Percentiles rank a stretch among this genome's conserved stretches.
Conservation (phyloP, 1,139 yeast genomes). For the Zygosaccharomyces pseudobailii region DNA sequence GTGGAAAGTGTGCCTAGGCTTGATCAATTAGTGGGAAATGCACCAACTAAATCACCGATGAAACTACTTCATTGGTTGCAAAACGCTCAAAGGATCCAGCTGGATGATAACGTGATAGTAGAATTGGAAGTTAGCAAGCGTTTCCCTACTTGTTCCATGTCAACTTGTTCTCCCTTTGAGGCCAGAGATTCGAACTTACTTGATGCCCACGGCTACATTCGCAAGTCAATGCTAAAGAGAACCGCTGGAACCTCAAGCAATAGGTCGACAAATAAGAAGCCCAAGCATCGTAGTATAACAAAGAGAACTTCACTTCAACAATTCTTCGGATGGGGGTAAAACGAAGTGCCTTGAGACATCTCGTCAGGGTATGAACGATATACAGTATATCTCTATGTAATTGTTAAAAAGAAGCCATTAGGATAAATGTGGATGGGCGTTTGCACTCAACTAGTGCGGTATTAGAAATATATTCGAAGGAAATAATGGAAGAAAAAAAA, state of each 20-base stretch:
- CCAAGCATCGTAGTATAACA: not conserved
- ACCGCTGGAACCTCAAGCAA: not conserved
- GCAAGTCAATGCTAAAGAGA: not conserved
- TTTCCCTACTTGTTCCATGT: not conserved
- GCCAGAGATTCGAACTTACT: not conserved
- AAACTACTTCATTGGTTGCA: not conserved
- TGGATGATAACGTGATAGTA: not conserved
- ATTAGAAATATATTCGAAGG: not conserved
- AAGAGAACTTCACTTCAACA: constrained; percentile 3
- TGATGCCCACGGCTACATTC: not conserved
- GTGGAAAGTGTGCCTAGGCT: constrained; percentile 8
- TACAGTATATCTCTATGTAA: not conserved
- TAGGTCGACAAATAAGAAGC: not conserved
- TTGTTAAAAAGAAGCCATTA: constrained; percentile 3
- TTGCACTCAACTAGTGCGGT: not conserved
- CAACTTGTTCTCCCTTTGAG: not conserved
- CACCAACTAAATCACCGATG: not conserved
- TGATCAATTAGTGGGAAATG: not conserved
- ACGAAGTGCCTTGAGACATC: not conserved
- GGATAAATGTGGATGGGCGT: not conserved
- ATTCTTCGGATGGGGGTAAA: constrained; percentile 6
- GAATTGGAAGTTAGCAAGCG: not conserved
- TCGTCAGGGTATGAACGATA: constrained; percentile 2
- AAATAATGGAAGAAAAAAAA: not conserved
- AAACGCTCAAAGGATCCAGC: not conserved